phyloP scores from a whole-genome alignment of 257 asterid genomes.

The Plantago major region DNA sequence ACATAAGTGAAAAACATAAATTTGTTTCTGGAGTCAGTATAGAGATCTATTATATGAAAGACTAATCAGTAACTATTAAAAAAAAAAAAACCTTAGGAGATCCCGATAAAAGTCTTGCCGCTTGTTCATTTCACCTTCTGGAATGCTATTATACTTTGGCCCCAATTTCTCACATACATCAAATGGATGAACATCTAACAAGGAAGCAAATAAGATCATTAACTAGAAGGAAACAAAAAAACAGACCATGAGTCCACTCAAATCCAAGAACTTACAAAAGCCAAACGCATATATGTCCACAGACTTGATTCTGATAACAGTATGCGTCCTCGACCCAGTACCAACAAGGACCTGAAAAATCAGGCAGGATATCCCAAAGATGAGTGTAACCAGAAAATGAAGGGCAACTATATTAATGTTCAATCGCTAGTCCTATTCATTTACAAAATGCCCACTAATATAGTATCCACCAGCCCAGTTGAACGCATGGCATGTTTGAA shows the following conservation, averaged over 20 bases:
- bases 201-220: constrained; percentile 21
- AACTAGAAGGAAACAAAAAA: constrained; percentile 6
- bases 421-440: too few species aligned
- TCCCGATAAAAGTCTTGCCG: constrained; percentile 66
- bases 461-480: too few species aligned
- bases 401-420: background rate
- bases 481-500: too few species aligned
- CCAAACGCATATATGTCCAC: constrained; percentile 92
- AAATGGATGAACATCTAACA: constrained; percentile 80
- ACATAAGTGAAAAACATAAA: constrained; percentile 1
- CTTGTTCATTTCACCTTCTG: constrained; percentile 62
- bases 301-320: constrained; percentile 76
- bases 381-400: constrained; percentile 1
- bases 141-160: constrained; percentile 67
- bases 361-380: constrained; percentile 6
- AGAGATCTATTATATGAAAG: too few species aligned
- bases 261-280: constrained; percentile 64
- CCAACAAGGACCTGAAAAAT: constrained; percentile 86
- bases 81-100: constrained; percentile 68
- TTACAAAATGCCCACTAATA: too few species aligned
- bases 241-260: constrained; percentile 3
- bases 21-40: too few species aligned
- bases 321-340: constrained; percentile 92
- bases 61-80: constrained; percentile 1
- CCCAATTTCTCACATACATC: constrained; percentile 93